phyloP scores from a whole-genome alignment of 2,329 filamentous ascomycete genomes.

The Hypoxylon sp. region DNA sequence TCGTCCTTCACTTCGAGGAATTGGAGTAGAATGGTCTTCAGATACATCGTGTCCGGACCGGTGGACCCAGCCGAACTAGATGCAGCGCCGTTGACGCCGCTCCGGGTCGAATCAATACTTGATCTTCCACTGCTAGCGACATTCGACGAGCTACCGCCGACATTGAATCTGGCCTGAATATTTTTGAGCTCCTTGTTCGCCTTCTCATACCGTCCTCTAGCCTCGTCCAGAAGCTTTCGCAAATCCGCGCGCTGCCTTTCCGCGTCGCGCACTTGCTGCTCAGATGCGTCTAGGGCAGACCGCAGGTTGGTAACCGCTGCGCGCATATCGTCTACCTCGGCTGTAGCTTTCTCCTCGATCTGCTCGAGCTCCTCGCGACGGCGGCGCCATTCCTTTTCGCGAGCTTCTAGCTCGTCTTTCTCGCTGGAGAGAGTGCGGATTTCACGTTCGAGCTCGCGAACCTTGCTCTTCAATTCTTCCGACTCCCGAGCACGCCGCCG shows the following conservation, averaged over 20 bases:
- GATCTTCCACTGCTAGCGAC: constrained; percentile 58
- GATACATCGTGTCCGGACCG: constrained; percentile 70
- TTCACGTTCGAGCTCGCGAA: constrained; percentile 85
- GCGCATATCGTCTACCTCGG: constrained; percentile 82
- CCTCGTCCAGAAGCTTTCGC: constrained; percentile 82
- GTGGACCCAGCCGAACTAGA: constrained; percentile 48
- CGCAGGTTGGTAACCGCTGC: constrained; percentile 83
- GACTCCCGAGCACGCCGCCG: constrained; percentile 84
- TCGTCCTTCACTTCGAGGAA: constrained; percentile 87
- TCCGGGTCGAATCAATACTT: constrained; percentile 64
- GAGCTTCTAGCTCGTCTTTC: constrained; percentile 81
- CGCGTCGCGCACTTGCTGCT: constrained; percentile 84
- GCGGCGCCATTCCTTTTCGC: constrained; percentile 80
- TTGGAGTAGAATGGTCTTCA: constrained; percentile 86
- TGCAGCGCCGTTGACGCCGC: constrained; percentile 56
- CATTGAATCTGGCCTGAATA: constrained; percentile 63
- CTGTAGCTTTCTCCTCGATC: constrained; percentile 75
- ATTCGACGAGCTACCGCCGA: constrained; percentile 51
- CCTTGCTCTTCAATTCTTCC: constrained; percentile 84
- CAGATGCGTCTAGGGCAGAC: constrained; percentile 86
- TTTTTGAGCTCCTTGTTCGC: constrained; percentile 76
- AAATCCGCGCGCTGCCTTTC: constrained; percentile 87
- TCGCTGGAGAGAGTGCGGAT: constrained; percentile 79
- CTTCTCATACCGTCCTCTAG: constrained; percentile 82
- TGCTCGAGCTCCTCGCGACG: constrained; percentile 83